Percentiles rank a stretch among this genome's conserved stretches.
These are phyloP conservation scores for Macrolepiota fuliginosa DNA, from an alignment of 768 basidiomycete genomes.

Conservation along the genomic window DNA sequence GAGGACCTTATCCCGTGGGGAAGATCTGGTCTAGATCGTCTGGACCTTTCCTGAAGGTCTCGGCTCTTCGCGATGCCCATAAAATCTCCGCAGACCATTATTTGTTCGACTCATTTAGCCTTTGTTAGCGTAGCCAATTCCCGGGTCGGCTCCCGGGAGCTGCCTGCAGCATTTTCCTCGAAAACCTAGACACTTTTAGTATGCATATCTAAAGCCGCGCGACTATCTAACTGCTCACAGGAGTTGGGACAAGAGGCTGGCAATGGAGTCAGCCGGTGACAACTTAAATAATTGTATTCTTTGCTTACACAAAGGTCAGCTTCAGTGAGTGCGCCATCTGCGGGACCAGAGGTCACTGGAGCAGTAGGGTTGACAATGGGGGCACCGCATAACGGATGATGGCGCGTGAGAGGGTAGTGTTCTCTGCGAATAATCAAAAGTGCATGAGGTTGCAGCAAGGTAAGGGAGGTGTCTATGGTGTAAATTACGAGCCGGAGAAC, in stretches of 20 bases:
- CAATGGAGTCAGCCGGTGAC: not conserved
- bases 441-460: not conserved
- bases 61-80: too few relatives aligned
- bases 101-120: too few relatives aligned
- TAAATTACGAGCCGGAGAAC: conserved; percentile 26
- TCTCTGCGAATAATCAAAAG: not conserved
- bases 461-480: conserved; percentile 22
- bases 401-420: conserved; percentile 20
- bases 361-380: conserved; percentile 30
- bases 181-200: too few relatives aligned
- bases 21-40: too few relatives aligned
- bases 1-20: too few relatives aligned
- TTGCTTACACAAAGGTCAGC: conserved; percentile 24
- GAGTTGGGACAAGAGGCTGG: conserved; percentile 24
- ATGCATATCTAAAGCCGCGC: not conserved
- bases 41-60: too few relatives aligned
- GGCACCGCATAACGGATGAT: conserved; percentile 42
- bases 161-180: too few relatives aligned
- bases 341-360: conserved; percentile 10
- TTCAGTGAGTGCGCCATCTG: too few relatives aligned
- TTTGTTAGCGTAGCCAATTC: too few relatives aligned
- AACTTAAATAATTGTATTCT: not conserved
- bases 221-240: not conserved
- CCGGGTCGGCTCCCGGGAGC: too few relatives aligned
- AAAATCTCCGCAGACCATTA: too few relatives aligned